A percentile compares a stretch with the other conserved stretches of the same genome.
Evolutionary conservation across 768 basidiomycete genomes (phyloP).

Genomic region (Phanerochaete carnosa): DNA sequence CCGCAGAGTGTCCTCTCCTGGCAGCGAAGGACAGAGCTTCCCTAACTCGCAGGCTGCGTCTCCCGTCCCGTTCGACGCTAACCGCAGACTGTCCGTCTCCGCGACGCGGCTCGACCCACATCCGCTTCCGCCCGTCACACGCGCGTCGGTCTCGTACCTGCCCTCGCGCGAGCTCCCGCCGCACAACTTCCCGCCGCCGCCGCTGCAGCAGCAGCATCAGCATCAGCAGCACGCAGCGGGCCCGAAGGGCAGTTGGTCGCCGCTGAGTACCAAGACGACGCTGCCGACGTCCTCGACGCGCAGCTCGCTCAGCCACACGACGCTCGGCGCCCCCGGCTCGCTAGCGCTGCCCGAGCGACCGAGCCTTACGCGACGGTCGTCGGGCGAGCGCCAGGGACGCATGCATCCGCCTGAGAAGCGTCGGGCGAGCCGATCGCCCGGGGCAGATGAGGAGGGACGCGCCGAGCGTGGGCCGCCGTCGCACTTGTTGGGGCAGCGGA

Average conservation of each 20-base stretch:
- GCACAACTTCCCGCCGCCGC: constrained; percentile 5
- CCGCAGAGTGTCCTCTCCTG: constrained; percentile 29
- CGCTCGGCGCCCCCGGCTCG: not conserved
- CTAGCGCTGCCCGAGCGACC: constrained; percentile 10
- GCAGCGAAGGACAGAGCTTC: constrained; percentile 34
- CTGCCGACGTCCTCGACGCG: constrained; percentile 11
- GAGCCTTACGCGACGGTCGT: constrained; percentile 7
- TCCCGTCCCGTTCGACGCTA: constrained; percentile 47
- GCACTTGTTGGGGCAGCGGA: not conserved
- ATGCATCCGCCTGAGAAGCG: not conserved
- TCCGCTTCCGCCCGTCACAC: constrained; percentile 10
- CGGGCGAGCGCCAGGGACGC: not conserved
- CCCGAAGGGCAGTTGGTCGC: constrained; percentile 10
- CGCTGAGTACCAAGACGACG: constrained; percentile 3
- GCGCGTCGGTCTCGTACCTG: constrained; percentile 1
- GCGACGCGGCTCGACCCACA: constrained; percentile 46
- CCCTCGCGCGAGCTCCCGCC: constrained; percentile 1
- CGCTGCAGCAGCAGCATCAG: constrained; percentile 5
- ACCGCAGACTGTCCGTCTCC: constrained; percentile 46
- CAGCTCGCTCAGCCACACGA: constrained; percentile 7
- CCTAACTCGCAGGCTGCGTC: constrained; percentile 41
- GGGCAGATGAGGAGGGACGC: constrained; percentile 5
- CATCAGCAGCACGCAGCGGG: constrained; percentile 4
- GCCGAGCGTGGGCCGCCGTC: constrained; percentile 1
- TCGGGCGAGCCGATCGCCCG: constrained; percentile 10